Percentiles rank a stretch among this genome's conserved stretches.
These are phyloP conservation scores for Linum usitatissimum DNA, from an alignment of 345 rosid genomes.

Conservation along the genomic window DNA sequence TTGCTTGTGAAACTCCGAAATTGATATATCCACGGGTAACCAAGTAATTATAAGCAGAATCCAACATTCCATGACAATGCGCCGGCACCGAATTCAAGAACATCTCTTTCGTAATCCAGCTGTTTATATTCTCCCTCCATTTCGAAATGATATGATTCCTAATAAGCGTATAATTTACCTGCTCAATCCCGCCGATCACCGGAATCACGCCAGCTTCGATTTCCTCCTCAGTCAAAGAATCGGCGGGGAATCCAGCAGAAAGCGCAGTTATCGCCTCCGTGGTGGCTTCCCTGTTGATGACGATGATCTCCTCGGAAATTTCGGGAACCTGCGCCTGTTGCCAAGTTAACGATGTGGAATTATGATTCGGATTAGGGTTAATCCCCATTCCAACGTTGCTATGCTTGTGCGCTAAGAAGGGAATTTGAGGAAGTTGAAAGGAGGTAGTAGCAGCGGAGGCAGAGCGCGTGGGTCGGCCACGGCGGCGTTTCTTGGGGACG, in stretches of 20 bases:
- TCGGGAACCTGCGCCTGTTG: constrained; percentile 21
- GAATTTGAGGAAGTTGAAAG: constrained; percentile 25
- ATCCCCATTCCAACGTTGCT: neutral
- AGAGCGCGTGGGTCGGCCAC: constrained; percentile 70
- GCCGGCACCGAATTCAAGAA: constrained; percentile 51
- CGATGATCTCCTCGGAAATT: constrained; percentile 74
- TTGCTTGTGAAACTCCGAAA: constrained; percentile 69
- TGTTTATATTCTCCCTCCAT: constrained; percentile 69
- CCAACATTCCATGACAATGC: constrained; percentile 57
- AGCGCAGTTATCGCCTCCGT: constrained; percentile 78
- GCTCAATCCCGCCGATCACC: constrained; percentile 79
- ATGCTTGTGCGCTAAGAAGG: constrained; percentile 14
- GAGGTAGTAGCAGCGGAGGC: constrained; percentile 17
- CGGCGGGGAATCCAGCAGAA: constrained; percentile 92
- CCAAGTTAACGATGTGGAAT: constrained; percentile 10
- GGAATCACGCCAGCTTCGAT: constrained; percentile 74
- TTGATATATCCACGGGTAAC: constrained; percentile 72
- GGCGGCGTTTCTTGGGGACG: constrained; percentile 72
- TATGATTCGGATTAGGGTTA: constrained; percentile 17
- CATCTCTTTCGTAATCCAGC: constrained; percentile 74
- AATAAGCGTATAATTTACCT: constrained; percentile 86
- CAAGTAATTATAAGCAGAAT: constrained; percentile 71
- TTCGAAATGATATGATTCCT: constrained; percentile 77
- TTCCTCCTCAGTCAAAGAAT: constrained; percentile 80
- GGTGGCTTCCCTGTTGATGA: constrained; percentile 83